A percentile compares a stretch with the other conserved stretches of the same genome.
Conservation (phyloP, 805 yeast species). For the Kazachstania psychrophila region DNA sequence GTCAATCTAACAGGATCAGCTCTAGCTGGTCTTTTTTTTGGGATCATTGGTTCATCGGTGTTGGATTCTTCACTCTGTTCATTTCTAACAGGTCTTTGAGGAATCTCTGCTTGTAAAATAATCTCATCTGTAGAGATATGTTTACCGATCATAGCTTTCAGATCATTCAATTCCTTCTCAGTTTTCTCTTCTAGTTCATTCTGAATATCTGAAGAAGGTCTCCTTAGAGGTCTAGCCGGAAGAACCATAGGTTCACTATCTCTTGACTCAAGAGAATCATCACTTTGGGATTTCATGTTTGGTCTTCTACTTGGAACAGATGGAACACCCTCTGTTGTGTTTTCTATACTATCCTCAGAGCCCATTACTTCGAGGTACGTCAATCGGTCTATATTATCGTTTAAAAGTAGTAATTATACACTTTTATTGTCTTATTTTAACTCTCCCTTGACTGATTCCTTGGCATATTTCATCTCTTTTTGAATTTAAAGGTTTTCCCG, state of each 20-base stretch:
- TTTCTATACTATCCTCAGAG: too few species aligned
- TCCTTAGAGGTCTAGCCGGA: constrained; percentile 4
- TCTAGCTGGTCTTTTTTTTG: background rate
- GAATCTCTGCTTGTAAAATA: background rate
- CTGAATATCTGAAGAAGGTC: constrained; percentile 10
- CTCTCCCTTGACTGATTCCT: too few species aligned
- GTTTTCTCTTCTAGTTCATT: constrained; percentile 7
- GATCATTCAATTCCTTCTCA: constrained; percentile 9
- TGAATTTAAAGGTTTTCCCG: too few species aligned
- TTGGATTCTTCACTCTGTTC: background rate
- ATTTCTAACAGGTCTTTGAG: background rate
- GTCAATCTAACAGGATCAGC: background rate
- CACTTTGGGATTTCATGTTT: too few species aligned
- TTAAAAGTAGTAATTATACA: too few species aligned
- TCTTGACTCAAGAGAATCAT: too few species aligned
- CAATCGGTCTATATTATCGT: too few species aligned
- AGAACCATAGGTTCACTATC: constrained; percentile 5
- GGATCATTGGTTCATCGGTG: background rate
- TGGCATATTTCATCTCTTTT: too few species aligned
- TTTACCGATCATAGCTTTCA: constrained; percentile 6
- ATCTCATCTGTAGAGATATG: background rate
- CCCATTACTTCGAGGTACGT: too few species aligned
- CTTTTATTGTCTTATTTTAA: too few species aligned
- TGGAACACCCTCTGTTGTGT: background rate
- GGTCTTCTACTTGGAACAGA: background rate